Evolutionary conservation across 169 alveolate genomes (phyloP).

Genomic region (Ichthyophthirius multifiliis): DNA sequence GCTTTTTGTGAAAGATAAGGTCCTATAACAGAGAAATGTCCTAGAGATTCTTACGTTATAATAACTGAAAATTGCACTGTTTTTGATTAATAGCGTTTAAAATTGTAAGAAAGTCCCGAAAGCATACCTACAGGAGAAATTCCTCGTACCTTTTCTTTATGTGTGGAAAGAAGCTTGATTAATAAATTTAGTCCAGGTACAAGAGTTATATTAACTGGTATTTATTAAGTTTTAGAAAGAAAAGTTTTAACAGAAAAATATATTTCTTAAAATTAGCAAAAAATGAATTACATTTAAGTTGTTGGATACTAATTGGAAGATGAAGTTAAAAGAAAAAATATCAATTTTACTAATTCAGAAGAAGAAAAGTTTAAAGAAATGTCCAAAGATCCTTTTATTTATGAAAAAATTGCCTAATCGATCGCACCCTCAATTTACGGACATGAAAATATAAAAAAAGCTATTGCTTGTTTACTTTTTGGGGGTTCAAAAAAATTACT

Average conservation of each 20-base stretch:
- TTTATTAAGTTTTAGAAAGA: conserved; percentile 50
- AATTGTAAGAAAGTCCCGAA: conserved; percentile 99
- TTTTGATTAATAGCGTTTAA: conserved; percentile 94
- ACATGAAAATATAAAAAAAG: conserved; percentile 94
- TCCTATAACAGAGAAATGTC: conserved; percentile 79
- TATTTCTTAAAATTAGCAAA: conserved; percentile 45
- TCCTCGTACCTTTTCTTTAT: conserved; percentile 89
- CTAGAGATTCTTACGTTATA: conserved; percentile 91
- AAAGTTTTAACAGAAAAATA: conserved; percentile 22
- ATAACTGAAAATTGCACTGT: conserved; percentile 94
- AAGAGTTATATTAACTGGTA: conserved; percentile 95
- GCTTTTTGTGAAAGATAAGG: conserved; percentile 62
- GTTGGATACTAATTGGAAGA: conserved; percentile 63
- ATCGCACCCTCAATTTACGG: conserved; percentile 98
- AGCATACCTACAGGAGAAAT: conserved; percentile 95
- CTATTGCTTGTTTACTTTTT: conserved; percentile 97
- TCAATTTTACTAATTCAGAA: conserved; percentile 66
- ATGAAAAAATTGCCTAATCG: conserved; percentile 90
- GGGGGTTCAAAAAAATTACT: conserved; percentile 98
- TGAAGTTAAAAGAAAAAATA: conserved; percentile 8
- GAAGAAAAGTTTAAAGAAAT: conserved; percentile 69
- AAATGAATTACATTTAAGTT: conserved; percentile 81
- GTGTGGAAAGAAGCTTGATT: conserved; percentile 91
- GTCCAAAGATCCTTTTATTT: conserved; percentile 91
- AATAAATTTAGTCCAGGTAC: conserved; percentile 97